Evolutionary conservation across 805 yeast species (phyloP), one percentile per base, ranked within the genome.

Genomic region (Yarrowia porcina): DNA sequence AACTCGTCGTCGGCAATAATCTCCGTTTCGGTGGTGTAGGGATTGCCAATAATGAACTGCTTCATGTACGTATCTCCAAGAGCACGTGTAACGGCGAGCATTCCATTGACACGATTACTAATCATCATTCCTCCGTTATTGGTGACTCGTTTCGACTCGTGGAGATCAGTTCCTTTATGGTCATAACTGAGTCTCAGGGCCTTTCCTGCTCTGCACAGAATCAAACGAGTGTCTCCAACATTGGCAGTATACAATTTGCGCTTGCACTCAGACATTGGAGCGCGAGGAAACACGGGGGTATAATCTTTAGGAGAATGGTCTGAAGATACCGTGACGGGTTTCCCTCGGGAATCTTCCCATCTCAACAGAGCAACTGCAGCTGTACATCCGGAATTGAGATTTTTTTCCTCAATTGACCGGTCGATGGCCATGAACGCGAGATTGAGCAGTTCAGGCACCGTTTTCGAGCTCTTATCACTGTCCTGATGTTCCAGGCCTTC

Each of bases 61-160:
- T 93, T 96, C 84, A 93, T 87, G 73, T 90, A 92, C n/a, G 86
- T 81, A 72, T 93, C 98, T 18, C 99, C 99, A 45, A 93, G 78
- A 1, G 98, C 88, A 66, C 99, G 79, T 2, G 97, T 90, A 11
- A 93, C 97, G 0, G 98, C 98, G 56, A 94, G 80, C 74, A 93
- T 91, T 3, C 98, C 99, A 73, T 93, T 94, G 25, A 93, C 99
- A 68, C 99, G 81, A 65, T 90, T 88, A 70, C 90, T 90, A 82
- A 94, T 82, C 64, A 93, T 84, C 30, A 93, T 75, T 0, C 99
- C 99, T 2, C 99, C 99, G 5, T 82, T 79, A 52, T 84, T 80
- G 62, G 84, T 81, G 20, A 93, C 87, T 67, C 99, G 80, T 67
- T 82, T 82, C 65, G 86, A 83, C 73, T 93, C 99, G 69, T 84